Base-by-base conservation (phyloP, 2,329 filamentous ascomycete species). In the Penicillium sp. region DNA sequence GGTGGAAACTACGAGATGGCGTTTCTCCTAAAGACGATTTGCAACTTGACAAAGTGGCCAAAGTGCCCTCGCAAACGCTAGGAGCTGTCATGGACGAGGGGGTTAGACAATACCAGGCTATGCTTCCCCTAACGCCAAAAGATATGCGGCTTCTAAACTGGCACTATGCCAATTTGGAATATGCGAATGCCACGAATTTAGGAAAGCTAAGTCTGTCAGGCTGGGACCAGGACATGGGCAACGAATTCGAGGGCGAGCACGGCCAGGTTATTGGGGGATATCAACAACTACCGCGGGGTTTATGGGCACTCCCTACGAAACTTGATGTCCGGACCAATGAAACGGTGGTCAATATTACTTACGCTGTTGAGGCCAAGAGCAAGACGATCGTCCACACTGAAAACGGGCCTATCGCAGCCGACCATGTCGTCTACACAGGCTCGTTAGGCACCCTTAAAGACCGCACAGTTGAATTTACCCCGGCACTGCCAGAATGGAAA, bases 161-260 rank as follows among this genome's bases (percentile, higher is more conserved):
- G 94, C 95, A 99, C 72, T 89, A 97, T 71, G 95, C 95, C 62
- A 99, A 99, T 68, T 81, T 99, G 14, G 94, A 99, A 72, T 99
- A 99, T 69, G 95, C 93, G 61, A 99, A 97, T 71, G 94, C 94
- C 1, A 90, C 87, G 1, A 95, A 91, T 62, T 85, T 96, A 55
- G 87, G 89, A 62, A 88, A 89, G 61, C 82, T 99, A 18, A 97
- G 93, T 71, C 83, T 99, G 14, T 85, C 87, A 7, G 87, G 92
- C 0, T 97, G 95, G 90, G 95, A 99, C 71, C 91, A 99, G 66
- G 95, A 99, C 68, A 91, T 92, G 50, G 94, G 94, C 0, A 97
- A 99, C 65, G 94, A 99, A 69, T 99, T 96, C 77, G 92, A 97
- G 71, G 94, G 94, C 6, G 87, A 89, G 60, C 95, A 99, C 70